Evolutionary conservation across 345 rosid species (phyloP).

Genomic region (Ailanthus altissimus): DNA sequence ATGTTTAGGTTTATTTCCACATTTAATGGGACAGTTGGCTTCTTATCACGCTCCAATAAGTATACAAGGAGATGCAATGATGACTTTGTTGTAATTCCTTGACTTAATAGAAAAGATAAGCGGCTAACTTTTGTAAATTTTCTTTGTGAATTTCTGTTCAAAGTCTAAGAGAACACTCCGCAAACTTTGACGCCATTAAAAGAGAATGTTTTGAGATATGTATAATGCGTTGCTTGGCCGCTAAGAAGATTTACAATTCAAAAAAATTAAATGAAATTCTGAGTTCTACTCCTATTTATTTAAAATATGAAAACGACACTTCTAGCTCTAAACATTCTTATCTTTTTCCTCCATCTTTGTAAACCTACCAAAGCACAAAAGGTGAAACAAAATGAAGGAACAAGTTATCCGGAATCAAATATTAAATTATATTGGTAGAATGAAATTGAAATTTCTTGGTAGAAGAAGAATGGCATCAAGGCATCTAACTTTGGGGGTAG

Average conservation of each 20-base stretch:
- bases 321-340: background rate
- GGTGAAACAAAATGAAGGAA: background rate
- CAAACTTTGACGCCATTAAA: constrained; percentile 19
- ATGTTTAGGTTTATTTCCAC: constrained; percentile 14
- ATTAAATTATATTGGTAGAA: background rate
- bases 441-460: constrained; percentile 7
- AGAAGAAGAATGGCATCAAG: constrained; percentile 32
- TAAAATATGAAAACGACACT: background rate
- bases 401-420: constrained; percentile 6
- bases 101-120: constrained; percentile 15
- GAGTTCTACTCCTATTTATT: background rate
- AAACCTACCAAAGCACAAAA: constrained; percentile 17
- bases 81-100: constrained; percentile 27
- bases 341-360: constrained; percentile 9
- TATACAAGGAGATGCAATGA: constrained; percentile 16
- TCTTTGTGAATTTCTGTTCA: constrained; percentile 14
- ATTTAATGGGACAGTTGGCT: constrained; percentile 17
- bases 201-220: background rate
- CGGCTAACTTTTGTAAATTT: constrained; percentile 16
- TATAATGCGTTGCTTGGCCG: constrained; percentile 13
- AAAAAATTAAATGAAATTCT: background rate
- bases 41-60: constrained; percentile 1
- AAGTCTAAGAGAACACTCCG: constrained; percentile 21
- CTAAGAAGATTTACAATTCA: background rate
- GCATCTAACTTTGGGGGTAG: constrained; percentile 26